phyloP scores from a whole-genome alignment of 1,139 yeast species.

The Yamadazyma diospyri region DNA sequence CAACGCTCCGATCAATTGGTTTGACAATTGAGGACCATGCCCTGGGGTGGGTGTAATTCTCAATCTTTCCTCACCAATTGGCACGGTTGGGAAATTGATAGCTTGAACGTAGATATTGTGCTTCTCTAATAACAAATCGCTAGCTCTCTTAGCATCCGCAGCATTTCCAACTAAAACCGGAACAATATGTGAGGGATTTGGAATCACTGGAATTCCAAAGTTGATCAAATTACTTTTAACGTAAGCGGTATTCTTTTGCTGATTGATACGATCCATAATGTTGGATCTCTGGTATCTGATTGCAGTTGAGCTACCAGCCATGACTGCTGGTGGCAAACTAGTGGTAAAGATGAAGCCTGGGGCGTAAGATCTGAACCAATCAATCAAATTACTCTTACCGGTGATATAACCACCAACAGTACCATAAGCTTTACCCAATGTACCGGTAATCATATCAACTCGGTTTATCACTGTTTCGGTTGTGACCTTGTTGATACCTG shows the following conservation, averaged over 20 bases:
- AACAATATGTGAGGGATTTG: constrained; percentile 96
- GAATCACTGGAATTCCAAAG: constrained; percentile 90
- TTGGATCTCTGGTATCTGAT: constrained; percentile 81
- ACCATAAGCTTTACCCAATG: constrained; percentile 96
- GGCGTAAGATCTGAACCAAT: constrained; percentile 94
- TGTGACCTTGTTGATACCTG: constrained; percentile 56
- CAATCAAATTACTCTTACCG: constrained; percentile 77
- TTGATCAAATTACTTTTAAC: constrained; percentile 69
- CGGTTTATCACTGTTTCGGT: constrained; percentile 70
- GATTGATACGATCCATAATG: constrained; percentile 72
- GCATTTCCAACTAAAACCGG: constrained; percentile 96
- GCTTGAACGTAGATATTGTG: constrained; percentile 95
- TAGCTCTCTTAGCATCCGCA: constrained; percentile 83
- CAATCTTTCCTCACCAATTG: constrained; percentile 92
- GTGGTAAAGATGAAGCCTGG: constrained; percentile 98
- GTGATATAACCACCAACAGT: constrained; percentile 98
- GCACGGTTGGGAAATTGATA: constrained; percentile 96
- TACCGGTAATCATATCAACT: constrained; percentile 94
- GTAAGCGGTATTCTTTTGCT: constrained; percentile 82
- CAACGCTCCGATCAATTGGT: constrained; percentile 71
- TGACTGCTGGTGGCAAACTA: constrained; percentile 91
- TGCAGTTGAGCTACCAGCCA: constrained; percentile 93
- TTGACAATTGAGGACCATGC: constrained; percentile 73
- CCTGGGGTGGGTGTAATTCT: constrained; percentile 99
- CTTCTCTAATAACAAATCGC: constrained; percentile 80